Base-by-base conservation (phyloP, 345 rosid species). In the Excoecaria cochinchinensis region DNA sequence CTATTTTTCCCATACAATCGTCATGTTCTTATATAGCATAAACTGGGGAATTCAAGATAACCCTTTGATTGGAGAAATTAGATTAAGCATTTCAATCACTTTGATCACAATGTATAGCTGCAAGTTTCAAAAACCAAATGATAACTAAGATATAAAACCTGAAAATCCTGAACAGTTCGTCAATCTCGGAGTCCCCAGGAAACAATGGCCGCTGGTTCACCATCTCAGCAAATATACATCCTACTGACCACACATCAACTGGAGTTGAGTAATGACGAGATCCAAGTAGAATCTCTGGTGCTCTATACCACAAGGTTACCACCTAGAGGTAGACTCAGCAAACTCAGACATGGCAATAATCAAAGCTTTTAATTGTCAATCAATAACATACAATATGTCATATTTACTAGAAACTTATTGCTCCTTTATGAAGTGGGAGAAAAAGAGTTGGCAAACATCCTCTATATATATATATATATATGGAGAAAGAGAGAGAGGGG, bases 211-310 rank as follows among this genome's bases (percentile, higher is more conserved):
- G 86, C 86, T 91, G 94, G 82, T 89, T 95, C 81, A 91, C 94
- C 99, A 95, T 95, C 90, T 95, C 99, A 50, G 99, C 97, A 83
- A 95, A 95, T 81, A 95, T 95, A 81, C 99, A 95, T n/a, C 99
- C 99, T 58, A 95, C 98, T 17, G 99, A 95, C 99, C 99, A 95
- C 59, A 95, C 89, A 85, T 95, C 99, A 69, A 95, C 99, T 0
- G 97, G 98, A 50, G 99, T 95, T 40, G 97, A 95, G 88, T 95
- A 95, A 80, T 91, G 98, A 73, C 90, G 92, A 58, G 99, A 93
- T 58, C 99, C 99, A 78, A 95, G 95, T 50, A 93, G 90, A 84
- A 95, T 93, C 81, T 95, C 99, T 53, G 99, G 99, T 69, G 99
- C 99, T 85, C 99, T 83, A 83, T 95, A 95, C 99, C 99, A 95